Evolutionary conservation across 352 stramenopile species (phyloP).

Genomic region (Pythium dissimile): DNA sequence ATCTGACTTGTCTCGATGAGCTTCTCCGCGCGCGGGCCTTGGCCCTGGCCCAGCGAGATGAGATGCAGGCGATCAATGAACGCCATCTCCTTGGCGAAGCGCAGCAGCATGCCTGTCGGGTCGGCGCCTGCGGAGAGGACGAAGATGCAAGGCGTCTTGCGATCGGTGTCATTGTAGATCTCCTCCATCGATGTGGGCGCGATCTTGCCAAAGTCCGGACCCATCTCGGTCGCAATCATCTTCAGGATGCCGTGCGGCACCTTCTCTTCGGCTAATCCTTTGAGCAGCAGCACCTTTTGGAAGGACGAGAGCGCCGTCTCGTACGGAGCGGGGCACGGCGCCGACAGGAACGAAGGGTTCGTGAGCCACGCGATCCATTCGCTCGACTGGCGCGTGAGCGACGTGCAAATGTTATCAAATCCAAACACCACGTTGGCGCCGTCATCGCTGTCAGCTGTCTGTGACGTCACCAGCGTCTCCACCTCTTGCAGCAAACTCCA

Average conservation of each 20-base stretch:
- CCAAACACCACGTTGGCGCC: slow-evolving; percentile 16
- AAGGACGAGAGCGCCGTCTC: slow-evolving; percentile 49
- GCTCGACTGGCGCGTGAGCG: slow-evolving; percentile 51
- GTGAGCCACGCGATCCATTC: slow-evolving; percentile 64
- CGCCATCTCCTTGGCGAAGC: slow-evolving; percentile 88
- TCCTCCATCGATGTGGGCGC: slow-evolving; percentile 89
- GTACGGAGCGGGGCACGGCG: slow-evolving; percentile 45
- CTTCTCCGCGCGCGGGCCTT: slow-evolving; percentile 87
- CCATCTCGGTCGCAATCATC: slow-evolving; percentile 88
- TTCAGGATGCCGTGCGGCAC: slow-evolving; percentile 78
- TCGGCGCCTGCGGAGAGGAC: slow-evolving; percentile 90
- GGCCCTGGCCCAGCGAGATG: slow-evolving; percentile 91
- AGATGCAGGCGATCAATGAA: slow-evolving; percentile 89
- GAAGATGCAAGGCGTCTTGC: slow-evolving; percentile 93
- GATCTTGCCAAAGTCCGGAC: slow-evolving; percentile 81
- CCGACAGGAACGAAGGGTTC: slow-evolving; percentile 35
- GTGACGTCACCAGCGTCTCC: slow-evolving; percentile 46
- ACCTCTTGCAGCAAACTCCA: slow-evolving; percentile 85
- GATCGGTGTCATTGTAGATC: slow-evolving; percentile 91
- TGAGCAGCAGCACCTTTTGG: slow-evolving; percentile 74
- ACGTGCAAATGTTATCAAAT: slow-evolving; percentile 68
- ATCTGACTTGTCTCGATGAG: slow-evolving; percentile 85
- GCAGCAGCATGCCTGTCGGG: slow-evolving; percentile 90
- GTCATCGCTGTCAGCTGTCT: not conserved
- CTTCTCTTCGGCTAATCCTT: slow-evolving; percentile 87